Conservation (phyloP, 2,329 filamentous ascomycete species). For the Escovopsis sp. region DNA sequence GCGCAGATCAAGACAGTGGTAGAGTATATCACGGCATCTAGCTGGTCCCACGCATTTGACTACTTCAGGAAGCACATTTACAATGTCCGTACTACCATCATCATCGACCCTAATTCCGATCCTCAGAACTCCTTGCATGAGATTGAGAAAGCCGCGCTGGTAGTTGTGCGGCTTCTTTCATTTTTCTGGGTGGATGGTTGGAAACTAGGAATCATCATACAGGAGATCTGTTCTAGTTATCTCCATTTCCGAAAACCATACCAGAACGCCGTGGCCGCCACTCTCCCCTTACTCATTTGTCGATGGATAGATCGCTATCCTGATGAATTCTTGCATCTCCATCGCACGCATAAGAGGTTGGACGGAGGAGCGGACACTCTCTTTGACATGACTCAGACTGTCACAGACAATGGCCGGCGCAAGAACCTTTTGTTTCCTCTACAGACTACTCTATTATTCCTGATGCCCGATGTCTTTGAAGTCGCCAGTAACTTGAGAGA, state of each 20-base stretch:
- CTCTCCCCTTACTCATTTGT: conserved; percentile 47
- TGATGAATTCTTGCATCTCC: conserved; percentile 48
- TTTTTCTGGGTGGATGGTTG: conserved; percentile 50
- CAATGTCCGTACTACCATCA: conserved; percentile 29
- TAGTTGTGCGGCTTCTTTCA: conserved; percentile 43
- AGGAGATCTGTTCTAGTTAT: conserved; percentile 53
- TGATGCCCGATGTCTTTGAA: conserved; percentile 55
- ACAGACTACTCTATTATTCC: conserved; percentile 46
- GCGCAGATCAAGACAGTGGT: conserved; percentile 39
- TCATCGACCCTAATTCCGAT: conserved; percentile 23
- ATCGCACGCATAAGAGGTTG: conserved; percentile 44
- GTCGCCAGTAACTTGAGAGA: conserved; percentile 54
- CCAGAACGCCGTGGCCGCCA: conserved; percentile 48
- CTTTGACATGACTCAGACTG: conserved; percentile 53
- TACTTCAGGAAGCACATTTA: conserved; percentile 40
- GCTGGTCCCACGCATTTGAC: conserved; percentile 45
- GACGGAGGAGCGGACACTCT: conserved; percentile 52
- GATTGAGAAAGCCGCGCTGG: conserved; percentile 37
- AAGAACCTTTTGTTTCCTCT: conserved; percentile 45
- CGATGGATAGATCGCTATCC: conserved; percentile 53
- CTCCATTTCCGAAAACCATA: conserved; percentile 49
- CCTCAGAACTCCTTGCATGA: conserved; percentile 25
- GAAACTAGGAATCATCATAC: conserved; percentile 46
- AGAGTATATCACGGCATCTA: conserved; percentile 51
- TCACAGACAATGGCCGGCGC: conserved; percentile 41